Evolutionary conservation across 176 grass and related monocot genomes (phyloP).

Genomic region (Thinopyrum elongatum): DNA sequence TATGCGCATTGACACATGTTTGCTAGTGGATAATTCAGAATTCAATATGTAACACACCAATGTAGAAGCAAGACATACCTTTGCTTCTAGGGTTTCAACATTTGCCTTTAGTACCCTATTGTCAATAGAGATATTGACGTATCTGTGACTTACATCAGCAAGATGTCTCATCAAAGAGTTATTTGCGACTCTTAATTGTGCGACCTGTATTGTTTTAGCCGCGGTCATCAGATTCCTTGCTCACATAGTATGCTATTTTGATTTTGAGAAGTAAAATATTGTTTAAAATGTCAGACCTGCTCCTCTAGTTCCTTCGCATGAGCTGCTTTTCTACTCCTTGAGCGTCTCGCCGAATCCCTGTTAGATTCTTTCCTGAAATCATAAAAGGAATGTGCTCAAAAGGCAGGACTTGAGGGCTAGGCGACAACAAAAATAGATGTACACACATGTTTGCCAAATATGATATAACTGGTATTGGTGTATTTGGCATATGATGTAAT

Average conservation of each 20-base stretch:
- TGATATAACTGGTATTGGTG: background rate
- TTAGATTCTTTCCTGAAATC: slow-evolving; percentile 78
- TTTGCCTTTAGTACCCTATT: slow-evolving; percentile 63
- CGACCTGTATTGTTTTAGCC: slow-evolving; percentile 36
- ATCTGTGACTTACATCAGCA: slow-evolving; percentile 54
- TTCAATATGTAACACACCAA: background rate
- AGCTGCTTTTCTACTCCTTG: slow-evolving; percentile 84
- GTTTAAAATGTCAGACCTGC: slow-evolving; percentile 34
- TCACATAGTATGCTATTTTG: background rate
- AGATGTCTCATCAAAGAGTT: slow-evolving; percentile 55
- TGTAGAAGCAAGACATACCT: slow-evolving; percentile 38
- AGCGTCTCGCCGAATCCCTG: slow-evolving; percentile 74
- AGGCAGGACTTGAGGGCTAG: background rate
- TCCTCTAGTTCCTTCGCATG: slow-evolving; percentile 71
- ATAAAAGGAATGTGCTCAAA: background rate
- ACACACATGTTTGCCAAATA: background rate
- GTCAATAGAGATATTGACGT: slow-evolving; percentile 41
- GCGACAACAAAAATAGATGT: background rate
- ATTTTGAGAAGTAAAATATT: background rate
- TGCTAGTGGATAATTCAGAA: background rate
- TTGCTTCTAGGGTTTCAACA: slow-evolving; percentile 56
- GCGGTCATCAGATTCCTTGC: background rate
- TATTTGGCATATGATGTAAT: background rate
- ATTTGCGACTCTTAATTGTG: slow-evolving; percentile 59
- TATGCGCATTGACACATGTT: background rate